A percentile compares a stretch with the other conserved stretches of the same genome.
phyloP scores from a whole-genome alignment of 2,329 filamentous ascomycete genomes.

The Harringtonia aguacate region DNA sequence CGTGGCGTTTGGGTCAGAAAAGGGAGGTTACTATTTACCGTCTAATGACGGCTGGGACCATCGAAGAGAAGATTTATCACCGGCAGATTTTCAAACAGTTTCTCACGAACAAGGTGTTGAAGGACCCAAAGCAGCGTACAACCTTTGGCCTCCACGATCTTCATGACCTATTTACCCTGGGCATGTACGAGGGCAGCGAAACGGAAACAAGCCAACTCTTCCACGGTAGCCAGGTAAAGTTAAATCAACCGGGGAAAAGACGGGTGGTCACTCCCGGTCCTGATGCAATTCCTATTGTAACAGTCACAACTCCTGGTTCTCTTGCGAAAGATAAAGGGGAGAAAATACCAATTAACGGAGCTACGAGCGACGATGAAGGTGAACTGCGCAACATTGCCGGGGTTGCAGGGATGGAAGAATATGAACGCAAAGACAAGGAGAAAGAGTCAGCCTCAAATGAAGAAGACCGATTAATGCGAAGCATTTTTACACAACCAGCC shows the following conservation, averaged over 20 bases:
- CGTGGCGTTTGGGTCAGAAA: conserved; percentile 93
- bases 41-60: conserved; percentile 95
- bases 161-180: conserved; percentile 82
- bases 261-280: conserved; percentile 18
- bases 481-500: conserved; percentile 75
- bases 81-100: conserved; percentile 99
- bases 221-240: conserved; percentile 70
- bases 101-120: conserved; percentile 89
- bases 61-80: conserved; percentile 98
- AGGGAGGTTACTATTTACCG: conserved; percentile 92
- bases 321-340: background rate
- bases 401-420: conserved; percentile 55
- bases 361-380: conserved; percentile 3
- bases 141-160: conserved; percentile 84
- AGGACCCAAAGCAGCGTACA: conserved; percentile 85
- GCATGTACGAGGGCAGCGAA: conserved; percentile 52
- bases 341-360: background rate
- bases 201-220: conserved; percentile 84
- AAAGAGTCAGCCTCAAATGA: conserved; percentile 23
- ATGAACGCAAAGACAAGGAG: conserved; percentile 27
- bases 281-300: conserved; percentile 11
- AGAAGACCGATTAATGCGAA: conserved; percentile 74
- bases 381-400: conserved; percentile 33
- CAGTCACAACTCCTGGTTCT: background rate
- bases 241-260: conserved; percentile 19